Percentiles rank a stretch among this genome's conserved stretches.
Evolutionary conservation across 352 stramenopile genomes (phyloP).

Genomic region (Phytophthora cactorum): DNA sequence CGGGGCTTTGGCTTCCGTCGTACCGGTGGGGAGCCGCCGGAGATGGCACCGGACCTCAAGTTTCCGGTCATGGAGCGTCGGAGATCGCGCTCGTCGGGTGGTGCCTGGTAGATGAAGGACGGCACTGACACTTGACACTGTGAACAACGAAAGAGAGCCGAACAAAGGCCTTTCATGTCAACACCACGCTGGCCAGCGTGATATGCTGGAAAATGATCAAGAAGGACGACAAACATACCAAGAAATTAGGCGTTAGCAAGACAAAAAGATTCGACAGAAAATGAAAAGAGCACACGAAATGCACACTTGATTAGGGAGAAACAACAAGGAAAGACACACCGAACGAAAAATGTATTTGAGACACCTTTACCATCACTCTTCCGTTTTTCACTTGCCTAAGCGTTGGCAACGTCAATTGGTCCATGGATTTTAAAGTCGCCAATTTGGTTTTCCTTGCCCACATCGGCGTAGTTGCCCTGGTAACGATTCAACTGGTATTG

Average conservation of each 20-base stretch:
- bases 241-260: constrained; percentile 38
- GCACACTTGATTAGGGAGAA: constrained; percentile 25
- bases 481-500: constrained; percentile 76
- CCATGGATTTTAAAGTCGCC: constrained; percentile 1
- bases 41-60: constrained; percentile 69
- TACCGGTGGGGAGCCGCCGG: constrained; percentile 51
- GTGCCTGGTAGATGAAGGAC: constrained; percentile 43
- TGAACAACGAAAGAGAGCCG: constrained; percentile 20
- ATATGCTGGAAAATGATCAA: constrained; percentile 36
- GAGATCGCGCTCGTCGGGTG: constrained; percentile 77
- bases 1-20: constrained; percentile 82
- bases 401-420: constrained; percentile 17
- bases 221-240: constrained; percentile 33
- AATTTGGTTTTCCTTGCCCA: constrained; percentile 78
- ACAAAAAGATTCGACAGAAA: constrained; percentile 21
- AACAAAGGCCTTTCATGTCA: constrained; percentile 25
- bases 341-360: constrained; percentile 1
- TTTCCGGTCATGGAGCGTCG: constrained; percentile 69
- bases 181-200: constrained; percentile 31
- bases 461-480: constrained; percentile 91
- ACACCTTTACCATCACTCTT: not conserved
- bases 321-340: not conserved
- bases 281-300: constrained; percentile 35
- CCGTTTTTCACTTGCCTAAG: constrained; percentile 1
- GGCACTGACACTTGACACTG: constrained; percentile 23